Base-by-base conservation (phyloP, 169 alveolate species). In the Plasmodium knowlesi region DNA sequence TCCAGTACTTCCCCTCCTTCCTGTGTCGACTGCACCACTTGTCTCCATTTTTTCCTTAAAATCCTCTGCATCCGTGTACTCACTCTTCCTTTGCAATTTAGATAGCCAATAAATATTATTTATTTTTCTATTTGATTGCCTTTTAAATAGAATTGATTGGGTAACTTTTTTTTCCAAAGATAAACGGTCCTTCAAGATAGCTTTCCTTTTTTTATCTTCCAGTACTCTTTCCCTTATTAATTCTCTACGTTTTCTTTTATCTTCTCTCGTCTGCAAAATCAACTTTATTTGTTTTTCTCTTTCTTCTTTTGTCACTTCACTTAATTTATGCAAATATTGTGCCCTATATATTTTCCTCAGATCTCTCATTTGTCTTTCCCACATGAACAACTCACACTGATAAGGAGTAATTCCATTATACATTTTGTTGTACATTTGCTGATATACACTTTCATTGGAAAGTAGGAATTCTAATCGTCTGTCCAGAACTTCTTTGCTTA, bases 311-410 rank as follows among this genome's bases (percentile, higher is more conserved):
- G 97, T 96, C 70, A 97, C 98, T 76, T 97, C 96, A 43, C 93
- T 95, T 41, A 97, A 92, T 34, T 96, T 94, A 76, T 97, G 97
- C 71, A 97, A 76, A 83, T 96, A 97, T 83, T 97, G 98, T 8
- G 98, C 98, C 54, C 98, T 89, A 85, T 97, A 97, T 1, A 97
- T 93, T 32, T 93, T 94, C 37, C 98, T 89, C 30, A 97, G 34
- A 73, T 97, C 98, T 41, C 96, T 80, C 98, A 97, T 95, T 94
- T 97, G 98, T 28, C 98, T 94, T 93, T 97, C 98, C 98, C 98
- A 97, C 97, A 96, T 96, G 88, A 90, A 97, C 39, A 97, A 92
- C 76, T 97, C 98, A 25, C 98, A 97, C 84, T 93, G 97, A 80
- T 96, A 97, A 5, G 98, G 98, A n/a, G 98, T 97, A 41, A 97